A percentile compares a stretch with the other conserved stretches of the same genome.
These are phyloP conservation scores for Takashimella koratensis DNA, from an alignment of 1,284 basidiomycete genomes.

Conservation along the genomic window DNA sequence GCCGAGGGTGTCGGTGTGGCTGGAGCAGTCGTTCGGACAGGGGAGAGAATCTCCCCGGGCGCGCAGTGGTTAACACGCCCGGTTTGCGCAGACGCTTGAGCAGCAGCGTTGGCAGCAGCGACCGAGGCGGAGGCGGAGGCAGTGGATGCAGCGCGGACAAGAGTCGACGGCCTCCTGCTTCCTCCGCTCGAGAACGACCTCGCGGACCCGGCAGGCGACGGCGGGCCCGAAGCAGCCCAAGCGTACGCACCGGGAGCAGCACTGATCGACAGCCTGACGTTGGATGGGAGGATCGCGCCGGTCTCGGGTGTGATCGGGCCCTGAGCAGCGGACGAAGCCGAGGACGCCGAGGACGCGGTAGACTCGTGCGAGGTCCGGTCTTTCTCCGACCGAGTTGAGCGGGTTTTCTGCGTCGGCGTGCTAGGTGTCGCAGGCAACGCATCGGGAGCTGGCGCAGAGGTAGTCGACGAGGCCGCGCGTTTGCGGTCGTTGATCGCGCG, in stretches of 20 bases:
- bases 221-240: not conserved
- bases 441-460: not conserved
- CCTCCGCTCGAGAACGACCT: not conserved
- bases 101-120: not conserved
- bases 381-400: not conserved
- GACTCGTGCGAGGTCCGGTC: not conserved
- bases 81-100: not conserved
- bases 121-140: not conserved
- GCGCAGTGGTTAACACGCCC: no score
- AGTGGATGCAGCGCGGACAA: not conserved
- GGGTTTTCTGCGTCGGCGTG: not conserved
- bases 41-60: no score
- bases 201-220: not conserved
- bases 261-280: not conserved
- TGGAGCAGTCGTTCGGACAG: not conserved
- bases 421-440: not conserved
- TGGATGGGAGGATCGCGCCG: not conserved
- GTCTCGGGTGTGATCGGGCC: not conserved
- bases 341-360: not conserved
- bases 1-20: not conserved
- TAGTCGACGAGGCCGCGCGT: slow-evolving; percentile 5
- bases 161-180: not conserved
- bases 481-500: slow-evolving; percentile 19
- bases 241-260: not conserved
- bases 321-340: not conserved